Evolutionary conservation across 2,329 filamentous ascomycete species (phyloP).

Genomic region (Ophiognomonia clavigignenti-juglandacearum): DNA sequence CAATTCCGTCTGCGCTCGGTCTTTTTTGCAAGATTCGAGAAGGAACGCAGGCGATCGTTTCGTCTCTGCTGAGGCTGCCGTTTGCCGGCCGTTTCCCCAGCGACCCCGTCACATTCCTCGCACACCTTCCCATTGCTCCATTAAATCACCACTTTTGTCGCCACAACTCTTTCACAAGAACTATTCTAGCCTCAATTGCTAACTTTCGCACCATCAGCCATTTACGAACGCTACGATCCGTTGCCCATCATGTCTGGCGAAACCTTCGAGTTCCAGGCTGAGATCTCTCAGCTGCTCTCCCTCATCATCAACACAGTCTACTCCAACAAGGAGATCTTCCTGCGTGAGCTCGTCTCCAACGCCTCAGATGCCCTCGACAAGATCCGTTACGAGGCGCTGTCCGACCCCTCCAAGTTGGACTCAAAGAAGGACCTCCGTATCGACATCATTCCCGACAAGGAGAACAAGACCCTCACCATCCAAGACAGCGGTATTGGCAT

Average conservation of each 20-base stretch:
- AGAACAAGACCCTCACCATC: constrained; percentile 95
- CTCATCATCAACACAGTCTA: constrained; percentile 99
- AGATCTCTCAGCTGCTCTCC: constrained; percentile 99
- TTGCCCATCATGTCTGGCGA: constrained; percentile 71
- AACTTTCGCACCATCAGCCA: constrained; percentile 2
- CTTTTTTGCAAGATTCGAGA: not conserved
- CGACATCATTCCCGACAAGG: constrained; percentile 98
- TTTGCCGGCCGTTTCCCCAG: constrained; percentile 1
- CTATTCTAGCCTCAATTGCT: not conserved
- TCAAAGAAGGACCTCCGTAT: constrained; percentile 96
- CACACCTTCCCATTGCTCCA: not conserved
- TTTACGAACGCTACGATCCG: constrained; percentile 17
- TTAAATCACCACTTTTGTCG: not conserved
- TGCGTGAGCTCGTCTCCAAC: constrained; percentile 98
- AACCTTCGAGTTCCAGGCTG: constrained; percentile 99
- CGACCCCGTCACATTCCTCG: constrained; percentile 1
- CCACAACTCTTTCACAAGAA: not conserved
- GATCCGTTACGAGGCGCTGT: constrained; percentile 98
- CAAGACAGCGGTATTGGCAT: constrained; percentile 98
- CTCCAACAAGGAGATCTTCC: constrained; percentile 99
- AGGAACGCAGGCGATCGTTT: not conserved
- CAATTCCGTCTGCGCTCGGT: not conserved
- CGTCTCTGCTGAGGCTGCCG: constrained; percentile 3
- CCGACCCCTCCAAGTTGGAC: constrained; percentile 95
- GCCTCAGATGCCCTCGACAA: constrained; percentile 99